These are phyloP conservation scores for Eleusine coracana DNA, from an alignment of 176 grass and related monocot genomes.

Conservation along the genomic window DNA sequence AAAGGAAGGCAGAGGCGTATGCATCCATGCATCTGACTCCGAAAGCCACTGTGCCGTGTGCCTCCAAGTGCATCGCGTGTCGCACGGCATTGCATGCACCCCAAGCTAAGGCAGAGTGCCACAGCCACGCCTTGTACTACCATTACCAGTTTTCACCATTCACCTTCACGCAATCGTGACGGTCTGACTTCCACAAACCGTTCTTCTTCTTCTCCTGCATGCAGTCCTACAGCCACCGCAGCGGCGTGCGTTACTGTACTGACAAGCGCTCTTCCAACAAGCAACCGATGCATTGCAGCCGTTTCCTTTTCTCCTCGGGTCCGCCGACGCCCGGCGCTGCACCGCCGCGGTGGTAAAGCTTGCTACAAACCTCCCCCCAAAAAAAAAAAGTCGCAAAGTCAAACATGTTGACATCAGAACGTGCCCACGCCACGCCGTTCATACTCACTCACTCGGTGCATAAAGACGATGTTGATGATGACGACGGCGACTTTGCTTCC, in stretches of 20 bases:
- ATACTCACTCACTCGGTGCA: neutral
- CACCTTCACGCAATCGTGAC: too few species aligned
- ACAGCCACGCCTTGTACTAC: too few species aligned
- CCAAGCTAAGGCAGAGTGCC: neutral
- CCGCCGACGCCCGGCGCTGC: neutral
- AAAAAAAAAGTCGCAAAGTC: neutral
- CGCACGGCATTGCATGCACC: neutral
- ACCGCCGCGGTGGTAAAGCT: neutral
- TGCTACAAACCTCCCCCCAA: too few species aligned
- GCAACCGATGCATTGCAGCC: neutral
- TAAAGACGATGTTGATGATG: too few species aligned
- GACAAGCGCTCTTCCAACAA: neutral
- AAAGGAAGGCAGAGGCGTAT: neutral
- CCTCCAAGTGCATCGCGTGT: neutral
- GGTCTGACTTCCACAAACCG: too few species aligned
- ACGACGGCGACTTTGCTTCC: too few species aligned
- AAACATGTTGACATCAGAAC: neutral
- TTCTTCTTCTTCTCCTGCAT: neutral
- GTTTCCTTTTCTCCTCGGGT: neutral
- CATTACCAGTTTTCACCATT: neutral
- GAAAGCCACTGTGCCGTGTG: neutral
- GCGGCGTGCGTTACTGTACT: neutral
- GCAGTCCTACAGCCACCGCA: too few species aligned
- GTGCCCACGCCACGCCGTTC: neutral
- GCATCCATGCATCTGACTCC: neutral